These are phyloP conservation scores for Dothideomycetidae sp. DNA, from an alignment of 2,329 filamentous ascomycete species.

Conservation along the genomic window DNA sequence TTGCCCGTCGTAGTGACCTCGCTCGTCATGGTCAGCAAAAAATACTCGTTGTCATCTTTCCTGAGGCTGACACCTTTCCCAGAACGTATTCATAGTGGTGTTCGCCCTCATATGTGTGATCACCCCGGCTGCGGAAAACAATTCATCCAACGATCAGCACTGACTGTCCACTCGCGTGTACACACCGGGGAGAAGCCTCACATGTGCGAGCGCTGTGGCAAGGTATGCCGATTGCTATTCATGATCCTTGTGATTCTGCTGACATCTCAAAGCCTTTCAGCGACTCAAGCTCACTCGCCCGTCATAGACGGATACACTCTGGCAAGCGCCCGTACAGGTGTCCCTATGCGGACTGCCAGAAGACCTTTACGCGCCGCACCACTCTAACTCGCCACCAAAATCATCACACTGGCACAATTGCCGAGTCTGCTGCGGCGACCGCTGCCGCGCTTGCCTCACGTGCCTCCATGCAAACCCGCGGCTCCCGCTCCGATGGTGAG, in stretches of 20 bases:
- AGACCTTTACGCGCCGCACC: slow-evolving; percentile 92
- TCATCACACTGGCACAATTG: slow-evolving; percentile 86
- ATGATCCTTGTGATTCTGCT: slow-evolving; percentile 7
- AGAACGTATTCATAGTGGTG: slow-evolving; percentile 93
- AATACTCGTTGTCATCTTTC: neutral
- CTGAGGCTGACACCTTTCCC: slow-evolving; percentile 3
- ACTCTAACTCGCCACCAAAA: slow-evolving; percentile 93
- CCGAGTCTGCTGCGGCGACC: slow-evolving; percentile 80
- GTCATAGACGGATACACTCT: slow-evolving; percentile 87
- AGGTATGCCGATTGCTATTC: slow-evolving; percentile 44
- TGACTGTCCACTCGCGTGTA: slow-evolving; percentile 89
- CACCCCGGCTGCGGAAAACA: slow-evolving; percentile 80
- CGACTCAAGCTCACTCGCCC: slow-evolving; percentile 84
- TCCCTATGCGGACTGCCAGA: slow-evolving; percentile 92
- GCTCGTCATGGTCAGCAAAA: slow-evolving; percentile 73
- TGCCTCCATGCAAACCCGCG: slow-evolving; percentile 30
- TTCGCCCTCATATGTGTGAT: slow-evolving; percentile 85
- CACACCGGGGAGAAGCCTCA: slow-evolving; percentile 98
- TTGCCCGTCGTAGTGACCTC: slow-evolving; percentile 84
- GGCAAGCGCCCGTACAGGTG: slow-evolving; percentile 96
- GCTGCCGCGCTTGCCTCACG: slow-evolving; percentile 63
- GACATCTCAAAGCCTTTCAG: slow-evolving; percentile 60
- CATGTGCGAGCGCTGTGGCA: slow-evolving; percentile 91
- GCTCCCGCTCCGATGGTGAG: slow-evolving; percentile 50
- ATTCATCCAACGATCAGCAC: slow-evolving; percentile 89